Evolutionary conservation across 1,284 basidiomycete species (phyloP).

Genomic region (Tilletiopsis washingtonensis): DNA sequence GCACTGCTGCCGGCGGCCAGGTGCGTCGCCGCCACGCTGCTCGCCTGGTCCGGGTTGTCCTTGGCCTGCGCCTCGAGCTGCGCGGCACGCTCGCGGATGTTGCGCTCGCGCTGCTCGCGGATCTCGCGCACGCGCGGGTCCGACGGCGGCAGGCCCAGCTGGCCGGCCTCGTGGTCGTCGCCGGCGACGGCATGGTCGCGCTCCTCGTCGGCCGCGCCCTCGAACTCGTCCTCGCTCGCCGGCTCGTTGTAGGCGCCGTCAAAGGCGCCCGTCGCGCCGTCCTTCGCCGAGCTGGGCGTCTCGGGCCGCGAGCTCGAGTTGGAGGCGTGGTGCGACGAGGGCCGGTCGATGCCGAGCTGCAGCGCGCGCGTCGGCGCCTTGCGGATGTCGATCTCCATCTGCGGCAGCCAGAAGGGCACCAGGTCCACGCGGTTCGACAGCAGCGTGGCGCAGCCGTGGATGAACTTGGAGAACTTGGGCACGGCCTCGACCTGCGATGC

Average conservation of each 20-base stretch:
- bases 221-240: conserved; percentile 45
- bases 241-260: conserved; percentile 39
- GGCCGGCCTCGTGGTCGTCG: conserved; percentile 36
- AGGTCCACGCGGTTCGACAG: conserved; percentile 88
- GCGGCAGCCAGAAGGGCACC: conserved; percentile 98
- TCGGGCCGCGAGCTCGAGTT: conserved; percentile 29
- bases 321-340: conserved; percentile 10
- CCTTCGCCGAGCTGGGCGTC: conserved; percentile 12
- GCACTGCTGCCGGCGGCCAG: conserved; percentile 13
- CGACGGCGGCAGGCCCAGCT: conserved; percentile 35
- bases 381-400: conserved; percentile 59
- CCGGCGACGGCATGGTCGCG: conserved; percentile 31
- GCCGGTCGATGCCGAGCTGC: conserved; percentile 40
- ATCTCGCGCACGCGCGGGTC: conserved; percentile 42
- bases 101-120: conserved; percentile 39
- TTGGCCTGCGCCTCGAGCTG: conserved; percentile 35
- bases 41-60: conserved; percentile 26
- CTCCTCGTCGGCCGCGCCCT: conserved; percentile 28
- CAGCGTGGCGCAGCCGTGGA: conserved; percentile 90
- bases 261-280: conserved; percentile 7
- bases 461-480: conserved; percentile 72
- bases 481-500: conserved; percentile 47
- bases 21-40: conserved; percentile 17
- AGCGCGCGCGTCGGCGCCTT: conserved; percentile 26
- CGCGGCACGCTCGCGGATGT: conserved; percentile 35